Conservation (phyloP, 2,329 filamentous ascomycete genomes). For the Fusarium cyanostomum region DNA sequence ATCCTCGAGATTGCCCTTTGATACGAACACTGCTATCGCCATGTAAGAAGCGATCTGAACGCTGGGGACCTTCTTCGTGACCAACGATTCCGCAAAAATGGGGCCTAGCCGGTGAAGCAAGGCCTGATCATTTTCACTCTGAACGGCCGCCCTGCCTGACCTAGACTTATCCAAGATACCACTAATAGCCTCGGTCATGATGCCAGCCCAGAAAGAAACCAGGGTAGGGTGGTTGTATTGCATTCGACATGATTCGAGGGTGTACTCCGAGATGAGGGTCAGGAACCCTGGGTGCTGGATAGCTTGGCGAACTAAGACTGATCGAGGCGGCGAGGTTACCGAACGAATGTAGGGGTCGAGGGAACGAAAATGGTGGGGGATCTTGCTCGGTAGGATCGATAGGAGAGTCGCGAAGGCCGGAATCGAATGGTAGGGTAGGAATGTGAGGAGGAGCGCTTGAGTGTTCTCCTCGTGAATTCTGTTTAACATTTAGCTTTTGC, state of each 20-base stretch:
- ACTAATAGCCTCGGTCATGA: slow-evolving; percentile 86
- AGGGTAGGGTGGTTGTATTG: slow-evolving; percentile 80
- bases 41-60: slow-evolving; percentile 91
- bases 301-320: slow-evolving; percentile 84
- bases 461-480: slow-evolving; percentile 95
- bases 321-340: slow-evolving; percentile 78
- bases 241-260: slow-evolving; percentile 75
- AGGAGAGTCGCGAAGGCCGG: slow-evolving; percentile 86
- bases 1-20: slow-evolving; percentile 83
- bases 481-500: slow-evolving; percentile 14
- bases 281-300: slow-evolving; percentile 82
- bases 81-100: slow-evolving; percentile 79
- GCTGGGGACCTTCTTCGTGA: slow-evolving; percentile 78
- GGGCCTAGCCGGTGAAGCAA: slow-evolving; percentile 73
- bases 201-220: slow-evolving; percentile 89
- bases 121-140: slow-evolving; percentile 83
- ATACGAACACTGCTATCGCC: slow-evolving; percentile 84
- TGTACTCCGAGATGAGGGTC: slow-evolving; percentile 78
- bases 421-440: slow-evolving; percentile 90
- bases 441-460: slow-evolving; percentile 78
- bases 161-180: slow-evolving; percentile 80
- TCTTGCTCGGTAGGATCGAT: slow-evolving; percentile 81
- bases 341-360: slow-evolving; percentile 86
- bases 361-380: slow-evolving; percentile 83
- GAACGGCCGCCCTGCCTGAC: slow-evolving; percentile 79